Percentiles rank a stretch among this genome's conserved stretches.
Conservation (phyloP, 2,329 filamentous ascomycete genomes). For the Chaetomiaceae sp. region DNA sequence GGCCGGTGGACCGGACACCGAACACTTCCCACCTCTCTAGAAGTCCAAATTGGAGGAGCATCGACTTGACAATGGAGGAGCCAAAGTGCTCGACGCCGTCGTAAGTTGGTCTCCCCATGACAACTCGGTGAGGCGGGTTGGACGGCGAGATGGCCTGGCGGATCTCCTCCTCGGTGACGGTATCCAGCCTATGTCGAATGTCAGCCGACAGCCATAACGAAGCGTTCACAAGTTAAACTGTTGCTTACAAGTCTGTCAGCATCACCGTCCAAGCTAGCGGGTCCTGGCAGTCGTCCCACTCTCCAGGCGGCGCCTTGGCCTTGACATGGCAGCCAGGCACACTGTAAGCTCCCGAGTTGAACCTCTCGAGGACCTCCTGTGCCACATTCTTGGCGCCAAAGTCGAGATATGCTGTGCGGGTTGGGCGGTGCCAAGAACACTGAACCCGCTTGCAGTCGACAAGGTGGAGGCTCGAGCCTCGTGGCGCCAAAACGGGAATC, state of each 20-base stretch:
- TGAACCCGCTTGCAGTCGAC: slow-evolving; percentile 35
- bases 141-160: slow-evolving; percentile 16
- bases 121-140: slow-evolving; percentile 22
- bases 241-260: slow-evolving; percentile 28
- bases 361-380: slow-evolving; percentile 20
- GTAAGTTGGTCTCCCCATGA: slow-evolving; percentile 27
- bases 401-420: slow-evolving; percentile 29
- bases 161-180: slow-evolving; percentile 21
- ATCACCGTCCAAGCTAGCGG: slow-evolving; percentile 25
- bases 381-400: slow-evolving; percentile 27
- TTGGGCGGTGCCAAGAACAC: slow-evolving; percentile 36
- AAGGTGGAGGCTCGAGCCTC: slow-evolving; percentile 27
- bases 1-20: slow-evolving; percentile 25
- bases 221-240: no score
- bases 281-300: slow-evolving; percentile 2
- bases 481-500: slow-evolving; percentile 23
- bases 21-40: slow-evolving; percentile 35
- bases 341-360: slow-evolving; percentile 25
- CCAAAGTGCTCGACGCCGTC: slow-evolving; percentile 25
- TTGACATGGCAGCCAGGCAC: slow-evolving; percentile 23
- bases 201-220: no score
- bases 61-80: slow-evolving; percentile 27
- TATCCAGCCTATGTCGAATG: no score
- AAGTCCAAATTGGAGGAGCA: slow-evolving; percentile 31
- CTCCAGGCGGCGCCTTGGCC: slow-evolving; percentile 1